Percentiles rank a stretch among this genome's conserved stretches.
Evolutionary conservation across 2,329 filamentous ascomycete species (phyloP).

Genomic region (Talaromyces sp.): DNA sequence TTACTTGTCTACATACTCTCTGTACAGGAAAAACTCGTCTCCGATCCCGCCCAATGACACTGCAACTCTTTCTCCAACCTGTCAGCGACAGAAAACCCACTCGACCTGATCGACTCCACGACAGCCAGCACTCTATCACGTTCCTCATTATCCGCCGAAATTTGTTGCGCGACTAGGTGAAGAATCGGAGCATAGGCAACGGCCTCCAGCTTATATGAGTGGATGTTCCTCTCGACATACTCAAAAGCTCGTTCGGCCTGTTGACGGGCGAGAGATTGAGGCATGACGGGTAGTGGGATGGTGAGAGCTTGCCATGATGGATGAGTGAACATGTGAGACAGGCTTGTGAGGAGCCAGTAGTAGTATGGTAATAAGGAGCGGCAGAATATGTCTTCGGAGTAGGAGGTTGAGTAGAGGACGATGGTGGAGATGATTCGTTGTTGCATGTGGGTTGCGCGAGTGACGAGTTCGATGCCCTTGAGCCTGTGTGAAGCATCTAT

Average conservation of each 20-base stretch:
- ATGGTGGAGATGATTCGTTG: slow-evolving; percentile 1
- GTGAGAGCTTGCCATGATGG: background rate
- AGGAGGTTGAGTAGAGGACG: background rate
- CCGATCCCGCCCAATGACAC: background rate
- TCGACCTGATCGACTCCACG: background rate
- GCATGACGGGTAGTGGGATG: background rate
- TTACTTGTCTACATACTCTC: too few species aligned
- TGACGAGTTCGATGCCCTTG: background rate
- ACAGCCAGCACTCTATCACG: background rate
- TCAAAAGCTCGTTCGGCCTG: background rate
- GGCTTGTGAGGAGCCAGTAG: background rate
- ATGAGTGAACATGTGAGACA: background rate
- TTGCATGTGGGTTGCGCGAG: background rate
- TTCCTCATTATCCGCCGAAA: background rate
- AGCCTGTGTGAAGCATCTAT: background rate
- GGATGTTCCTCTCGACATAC: background rate
- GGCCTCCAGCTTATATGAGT: background rate
- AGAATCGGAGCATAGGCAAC: background rate
- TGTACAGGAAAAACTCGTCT: background rate
- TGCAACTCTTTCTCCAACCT: background rate
- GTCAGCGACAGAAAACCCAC: background rate
- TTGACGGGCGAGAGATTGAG: background rate
- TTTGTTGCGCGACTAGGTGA: background rate
- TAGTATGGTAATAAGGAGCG: background rate
- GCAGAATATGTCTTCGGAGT: background rate